Conservation (phyloP, 345 rosid species). For the Melastoma malabathricum region DNA sequence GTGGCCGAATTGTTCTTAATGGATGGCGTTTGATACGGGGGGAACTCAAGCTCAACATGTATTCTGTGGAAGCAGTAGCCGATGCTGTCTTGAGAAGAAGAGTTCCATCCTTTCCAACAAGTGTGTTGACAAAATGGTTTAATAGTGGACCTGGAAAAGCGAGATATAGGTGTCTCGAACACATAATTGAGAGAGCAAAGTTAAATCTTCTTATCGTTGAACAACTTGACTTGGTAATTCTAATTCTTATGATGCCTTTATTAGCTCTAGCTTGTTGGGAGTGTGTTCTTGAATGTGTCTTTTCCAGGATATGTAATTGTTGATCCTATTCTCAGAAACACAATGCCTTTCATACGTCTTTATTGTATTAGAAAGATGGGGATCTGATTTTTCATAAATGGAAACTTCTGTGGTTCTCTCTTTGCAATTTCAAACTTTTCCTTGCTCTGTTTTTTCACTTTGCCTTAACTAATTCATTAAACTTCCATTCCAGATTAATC, state of each 20-base stretch:
- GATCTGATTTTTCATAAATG: too few species aligned
- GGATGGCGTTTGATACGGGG: constrained; percentile 78
- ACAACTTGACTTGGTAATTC: constrained; percentile 81
- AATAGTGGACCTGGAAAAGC: constrained; percentile 62
- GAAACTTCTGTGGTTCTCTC: background rate
- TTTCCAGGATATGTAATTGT: too few species aligned
- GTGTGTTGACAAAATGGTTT: constrained; percentile 64
- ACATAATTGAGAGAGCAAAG: constrained; percentile 55
- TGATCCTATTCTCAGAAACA: too few species aligned
- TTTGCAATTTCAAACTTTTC: background rate
- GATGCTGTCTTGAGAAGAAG: constrained; percentile 78
- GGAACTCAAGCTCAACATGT: constrained; percentile 80
- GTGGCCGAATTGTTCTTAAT: constrained; percentile 85
- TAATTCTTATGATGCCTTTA: background rate
- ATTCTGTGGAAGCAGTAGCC: constrained; percentile 67
- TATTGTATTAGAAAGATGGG: too few species aligned
- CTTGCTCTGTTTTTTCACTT: background rate
- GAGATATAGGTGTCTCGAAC: constrained; percentile 72
- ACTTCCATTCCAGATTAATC: constrained; percentile 58
- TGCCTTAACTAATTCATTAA: constrained; percentile 1
- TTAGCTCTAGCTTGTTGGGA: background rate
- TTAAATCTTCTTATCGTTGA: constrained; percentile 66
- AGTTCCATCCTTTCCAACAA: constrained; percentile 56
- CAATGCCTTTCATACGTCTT: too few species aligned
- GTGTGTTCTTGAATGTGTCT: background rate